Evolutionary conservation across 2,329 filamentous ascomycete species (phyloP).

Genomic region (Arthrobotrys iridis): DNA sequence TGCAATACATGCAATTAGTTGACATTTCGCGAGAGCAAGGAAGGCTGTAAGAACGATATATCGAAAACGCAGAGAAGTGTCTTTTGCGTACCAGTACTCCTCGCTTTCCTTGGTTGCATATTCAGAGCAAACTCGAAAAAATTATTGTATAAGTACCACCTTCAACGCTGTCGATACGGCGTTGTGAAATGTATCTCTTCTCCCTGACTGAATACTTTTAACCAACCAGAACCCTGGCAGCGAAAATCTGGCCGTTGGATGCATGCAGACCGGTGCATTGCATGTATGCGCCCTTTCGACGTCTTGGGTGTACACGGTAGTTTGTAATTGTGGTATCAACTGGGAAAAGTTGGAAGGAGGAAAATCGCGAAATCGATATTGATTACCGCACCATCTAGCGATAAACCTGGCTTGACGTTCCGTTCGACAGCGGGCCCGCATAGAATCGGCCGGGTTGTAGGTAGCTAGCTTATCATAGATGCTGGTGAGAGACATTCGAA

Average conservation of each 20-base stretch:
- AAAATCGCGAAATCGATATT: conserved; percentile 39
- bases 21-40: conserved; percentile 21
- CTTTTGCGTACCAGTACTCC: conserved; percentile 32
- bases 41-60: neutral
- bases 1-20: conserved; percentile 11
- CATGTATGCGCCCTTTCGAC: conserved; percentile 47
- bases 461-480: conserved; percentile 39
- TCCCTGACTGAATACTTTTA: neutral
- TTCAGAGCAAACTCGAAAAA: conserved; percentile 1
- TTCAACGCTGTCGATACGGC: neutral
- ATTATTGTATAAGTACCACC: conserved; percentile 10
- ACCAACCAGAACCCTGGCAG: conserved; percentile 15
- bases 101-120: conserved; percentile 23
- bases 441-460: conserved; percentile 16
- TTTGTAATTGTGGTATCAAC: neutral
- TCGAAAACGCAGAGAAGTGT: neutral
- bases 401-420: conserved; percentile 37
- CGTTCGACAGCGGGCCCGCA: conserved; percentile 38
- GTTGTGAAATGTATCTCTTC: neutral
- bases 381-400: conserved; percentile 18
- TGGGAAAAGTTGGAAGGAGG: conserved; percentile 1
- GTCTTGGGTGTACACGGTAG: conserved; percentile 13
- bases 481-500: conserved; percentile 13
- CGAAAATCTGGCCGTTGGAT: conserved; percentile 34
- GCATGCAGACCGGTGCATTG: conserved; percentile 26